Conservation (phyloP, 2,329 filamentous ascomycete genomes). For the Berkeleyomyces basicola region DNA sequence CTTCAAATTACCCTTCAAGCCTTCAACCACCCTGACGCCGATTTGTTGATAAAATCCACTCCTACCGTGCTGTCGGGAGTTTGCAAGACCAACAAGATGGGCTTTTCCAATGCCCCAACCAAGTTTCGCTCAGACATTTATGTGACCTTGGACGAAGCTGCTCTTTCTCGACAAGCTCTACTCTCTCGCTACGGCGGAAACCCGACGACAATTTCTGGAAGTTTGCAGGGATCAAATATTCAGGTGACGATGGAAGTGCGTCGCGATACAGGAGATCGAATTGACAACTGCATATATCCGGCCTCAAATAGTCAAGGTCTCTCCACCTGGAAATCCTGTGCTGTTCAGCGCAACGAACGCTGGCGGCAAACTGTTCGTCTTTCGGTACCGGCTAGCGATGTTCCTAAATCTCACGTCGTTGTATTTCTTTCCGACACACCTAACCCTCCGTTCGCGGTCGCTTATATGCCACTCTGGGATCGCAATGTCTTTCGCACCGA, state of each 20-base stretch:
- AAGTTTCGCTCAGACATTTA: slow-evolving; percentile 90
- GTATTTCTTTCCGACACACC: slow-evolving; percentile 81
- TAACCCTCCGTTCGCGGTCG: slow-evolving; percentile 74
- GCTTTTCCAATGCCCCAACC: slow-evolving; percentile 81
- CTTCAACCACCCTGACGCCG: slow-evolving; percentile 63
- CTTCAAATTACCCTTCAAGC: slow-evolving; percentile 64
- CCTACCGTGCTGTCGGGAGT: slow-evolving; percentile 76
- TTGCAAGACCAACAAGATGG: slow-evolving; percentile 69
- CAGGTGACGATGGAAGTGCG: slow-evolving; percentile 84
- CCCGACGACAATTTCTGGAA: slow-evolving; percentile 50
- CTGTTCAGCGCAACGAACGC: slow-evolving; percentile 57
- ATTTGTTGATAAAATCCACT: slow-evolving; percentile 65
- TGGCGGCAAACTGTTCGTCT: slow-evolving; percentile 86
- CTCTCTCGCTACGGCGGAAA: slow-evolving; percentile 55
- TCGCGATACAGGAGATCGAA: slow-evolving; percentile 56
- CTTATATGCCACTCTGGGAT: slow-evolving; percentile 89
- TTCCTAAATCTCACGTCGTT: slow-evolving; percentile 68
- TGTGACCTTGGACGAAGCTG: slow-evolving; percentile 62
- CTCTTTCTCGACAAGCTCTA: slow-evolving; percentile 59
- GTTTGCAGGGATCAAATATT: slow-evolving; percentile 52
- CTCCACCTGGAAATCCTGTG: slow-evolving; percentile 78
- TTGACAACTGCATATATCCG: slow-evolving; percentile 76
- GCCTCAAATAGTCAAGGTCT: slow-evolving; percentile 64
- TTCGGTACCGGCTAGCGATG: slow-evolving; percentile 61
- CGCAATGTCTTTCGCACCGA: slow-evolving; percentile 79